phyloP scores from a whole-genome alignment of 164 flowering plant species.

The Euptelea pleiosperma region DNA sequence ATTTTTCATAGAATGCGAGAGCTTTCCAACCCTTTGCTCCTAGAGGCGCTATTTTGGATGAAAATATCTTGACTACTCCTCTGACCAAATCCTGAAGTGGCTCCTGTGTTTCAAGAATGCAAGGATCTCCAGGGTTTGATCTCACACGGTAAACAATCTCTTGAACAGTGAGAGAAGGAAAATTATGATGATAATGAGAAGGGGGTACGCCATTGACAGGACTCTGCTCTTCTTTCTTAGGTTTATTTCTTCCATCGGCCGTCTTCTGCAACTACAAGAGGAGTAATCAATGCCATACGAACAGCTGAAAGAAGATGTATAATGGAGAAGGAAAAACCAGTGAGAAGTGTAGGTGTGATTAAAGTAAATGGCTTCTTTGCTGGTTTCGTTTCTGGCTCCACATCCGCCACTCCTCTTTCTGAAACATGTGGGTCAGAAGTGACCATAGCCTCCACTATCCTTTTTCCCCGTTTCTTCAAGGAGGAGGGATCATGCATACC shows the following conservation, averaged over 20 bases:
- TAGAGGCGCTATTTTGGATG: conserved; percentile 86
- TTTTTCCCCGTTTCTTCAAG: conserved; percentile 50
- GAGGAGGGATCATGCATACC: conserved; percentile 35
- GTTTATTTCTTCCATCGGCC: conserved; percentile 21
- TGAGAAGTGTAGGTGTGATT: conserved; percentile 86
- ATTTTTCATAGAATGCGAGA: conserved; percentile 63
- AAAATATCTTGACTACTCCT: conserved; percentile 84
- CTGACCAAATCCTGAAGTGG: conserved; percentile 93
- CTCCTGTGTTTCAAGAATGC: conserved; percentile 92
- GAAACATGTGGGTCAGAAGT: conserved; percentile 31
- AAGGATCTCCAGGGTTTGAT: conserved; percentile 92
- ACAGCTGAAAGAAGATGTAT: conserved; percentile 96
- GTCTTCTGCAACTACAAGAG: conserved; percentile 64
- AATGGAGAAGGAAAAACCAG: conserved; percentile 87
- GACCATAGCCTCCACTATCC: conserved; percentile 42
- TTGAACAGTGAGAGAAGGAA: conserved; percentile 74
- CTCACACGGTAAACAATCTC: conserved; percentile 84
- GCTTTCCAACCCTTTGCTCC: conserved; percentile 96
- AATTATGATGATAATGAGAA: conserved; percentile 18
- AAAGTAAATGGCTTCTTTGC: conserved; percentile 63
- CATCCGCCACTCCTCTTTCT: conserved; percentile 40
- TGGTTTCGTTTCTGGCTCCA: conserved; percentile 56
- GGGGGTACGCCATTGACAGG: conserved; percentile 27
- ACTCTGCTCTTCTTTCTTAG: conserved; percentile 28
- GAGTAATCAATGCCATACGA: conserved; percentile 76